Base-by-base conservation (phyloP, 495 filamentous ascomycete genomes). In the Massariosphaeria phaeospora region DNA sequence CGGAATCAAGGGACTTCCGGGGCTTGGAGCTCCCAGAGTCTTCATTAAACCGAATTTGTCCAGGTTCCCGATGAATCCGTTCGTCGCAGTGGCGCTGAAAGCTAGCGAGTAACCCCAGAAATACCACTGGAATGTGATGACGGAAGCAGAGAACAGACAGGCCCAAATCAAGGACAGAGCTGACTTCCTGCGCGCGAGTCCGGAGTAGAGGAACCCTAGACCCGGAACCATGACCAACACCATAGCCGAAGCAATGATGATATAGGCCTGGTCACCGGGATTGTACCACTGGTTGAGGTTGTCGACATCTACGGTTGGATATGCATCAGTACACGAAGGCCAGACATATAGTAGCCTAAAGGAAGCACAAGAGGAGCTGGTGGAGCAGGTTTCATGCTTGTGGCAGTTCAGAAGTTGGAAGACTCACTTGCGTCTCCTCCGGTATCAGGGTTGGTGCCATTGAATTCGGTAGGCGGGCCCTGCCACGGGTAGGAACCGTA, bases 231-330 rank as follows among this genome's bases (percentile, higher is more conserved):
- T 96, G 72, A 95, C 71, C 72, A 98, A 70, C 45, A 98, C 93
- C 93, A 98, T 96, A 63, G 86, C 91, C 48, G 91, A 84, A 40
- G 88, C 77, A 33, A 97, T 74, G 64, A 98, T 80, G 70, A 98
- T 96, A 74, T 89, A 98, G 69, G 88, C 86, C 70, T 81, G 76
- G 62, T 89, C 85, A 49, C 85, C 85, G 10, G 82, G 70, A 52
- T 79, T 68, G 64, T 73, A 86, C 89, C 89, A 91, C 84, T 91
- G 89, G 75, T 95, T 96, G 61, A 94, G 64, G 71, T 89, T 90
- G 65, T 88, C 84, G 64, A 66, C 71, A 54, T 76, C 85, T 89
- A n/a, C n/a, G n/a, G n/a, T n/a, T n/a, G n/a, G n/a, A n/a, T n/a
- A n/a, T n/a, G n/a, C n/a, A n/a, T n/a, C n/a, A n/a, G n/a, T n/a